Percentiles rank a stretch among this genome's conserved stretches.
Evolutionary conservation across 2,329 filamentous ascomycete species (phyloP).

Genomic region (Hymenoscyphus repandus): DNA sequence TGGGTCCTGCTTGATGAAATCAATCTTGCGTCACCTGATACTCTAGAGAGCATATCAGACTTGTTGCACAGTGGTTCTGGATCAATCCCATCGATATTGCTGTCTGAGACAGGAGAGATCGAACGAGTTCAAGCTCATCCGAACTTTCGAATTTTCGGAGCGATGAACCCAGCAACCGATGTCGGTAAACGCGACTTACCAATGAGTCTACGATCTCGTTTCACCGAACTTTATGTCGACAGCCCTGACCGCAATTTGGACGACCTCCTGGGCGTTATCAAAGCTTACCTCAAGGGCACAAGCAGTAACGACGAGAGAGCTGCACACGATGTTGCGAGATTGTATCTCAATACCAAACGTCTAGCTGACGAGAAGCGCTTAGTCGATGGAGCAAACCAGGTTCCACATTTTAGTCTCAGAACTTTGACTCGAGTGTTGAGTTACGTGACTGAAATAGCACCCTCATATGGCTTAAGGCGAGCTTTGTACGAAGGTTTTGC

Average conservation of each 20-base stretch:
- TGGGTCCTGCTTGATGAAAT: conserved; percentile 98
- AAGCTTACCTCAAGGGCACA: conserved; percentile 74
- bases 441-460: conserved; percentile 80
- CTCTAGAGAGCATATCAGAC: conserved; percentile 87
- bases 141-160: conserved; percentile 92
- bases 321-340: conserved; percentile 72
- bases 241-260: conserved; percentile 84
- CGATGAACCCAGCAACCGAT: conserved; percentile 99
- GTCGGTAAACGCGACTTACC: conserved; percentile 93
- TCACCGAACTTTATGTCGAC: conserved; percentile 92
- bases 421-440: conserved; percentile 86
- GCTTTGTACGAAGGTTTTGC: conserved; percentile 93
- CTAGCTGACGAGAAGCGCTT: conserved; percentile 76
- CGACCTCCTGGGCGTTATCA: conserved; percentile 82
- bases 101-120: conserved; percentile 91
- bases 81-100: conserved; percentile 72
- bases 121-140: conserved; percentile 85
- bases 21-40: conserved; percentile 91
- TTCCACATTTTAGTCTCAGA: conserved; percentile 93
- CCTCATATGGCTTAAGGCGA: conserved; percentile 77
- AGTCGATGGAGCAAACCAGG: conserved; percentile 92
- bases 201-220: conserved; percentile 80
- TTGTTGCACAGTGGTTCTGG: conserved; percentile 69
- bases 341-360: conserved; percentile 84
- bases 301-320: conserved; percentile 68